phyloP scores from a whole-genome alignment of 257 asterid species.

The Scutellaria minor region DNA sequence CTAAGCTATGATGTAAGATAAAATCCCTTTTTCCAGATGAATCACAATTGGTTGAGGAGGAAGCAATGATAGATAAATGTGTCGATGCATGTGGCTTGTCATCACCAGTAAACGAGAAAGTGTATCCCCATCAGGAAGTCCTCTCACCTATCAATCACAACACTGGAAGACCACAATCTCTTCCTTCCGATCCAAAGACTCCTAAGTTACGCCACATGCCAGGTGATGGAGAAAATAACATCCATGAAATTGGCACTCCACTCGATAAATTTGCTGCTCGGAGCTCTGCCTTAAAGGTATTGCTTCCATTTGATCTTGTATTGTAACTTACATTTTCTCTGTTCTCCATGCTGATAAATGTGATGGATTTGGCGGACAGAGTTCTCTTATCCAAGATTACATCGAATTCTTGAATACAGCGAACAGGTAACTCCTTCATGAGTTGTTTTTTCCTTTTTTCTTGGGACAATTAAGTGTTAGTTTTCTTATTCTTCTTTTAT shows the following conservation, averaged over 20 bases:
- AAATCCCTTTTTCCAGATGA: constrained; percentile 42
- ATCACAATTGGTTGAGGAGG: constrained; percentile 35
- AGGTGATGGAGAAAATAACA: constrained; percentile 38
- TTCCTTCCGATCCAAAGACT: constrained; percentile 51
- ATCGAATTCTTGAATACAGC: constrained; percentile 78
- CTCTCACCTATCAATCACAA: constrained; percentile 72
- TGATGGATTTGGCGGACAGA: constrained; percentile 45
- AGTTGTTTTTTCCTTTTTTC: background rate
- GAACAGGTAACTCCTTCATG: constrained; percentile 53
- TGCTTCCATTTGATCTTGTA: background rate
- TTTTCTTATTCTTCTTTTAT: constrained; percentile 12
- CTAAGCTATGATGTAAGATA: constrained; percentile 1
- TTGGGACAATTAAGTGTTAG: background rate
- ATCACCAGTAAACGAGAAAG: constrained; percentile 44
- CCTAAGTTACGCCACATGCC: constrained; percentile 38
- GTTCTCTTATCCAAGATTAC: constrained; percentile 74
- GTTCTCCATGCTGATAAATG: constrained; percentile 26
- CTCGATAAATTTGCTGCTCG: constrained; percentile 61
- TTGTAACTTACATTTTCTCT: background rate
- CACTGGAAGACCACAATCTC: constrained; percentile 31
- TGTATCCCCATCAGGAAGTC: constrained; percentile 48
- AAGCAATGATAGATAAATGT: constrained; percentile 16
- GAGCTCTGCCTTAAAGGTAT: constrained; percentile 73
- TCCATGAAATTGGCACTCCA: constrained; percentile 57
- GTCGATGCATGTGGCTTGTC: constrained; percentile 26